A percentile compares a stretch with the other conserved stretches of the same genome.
Evolutionary conservation across 139 green algal genomes (phyloP).

Genomic region (Parachlorella kessleri): DNA sequence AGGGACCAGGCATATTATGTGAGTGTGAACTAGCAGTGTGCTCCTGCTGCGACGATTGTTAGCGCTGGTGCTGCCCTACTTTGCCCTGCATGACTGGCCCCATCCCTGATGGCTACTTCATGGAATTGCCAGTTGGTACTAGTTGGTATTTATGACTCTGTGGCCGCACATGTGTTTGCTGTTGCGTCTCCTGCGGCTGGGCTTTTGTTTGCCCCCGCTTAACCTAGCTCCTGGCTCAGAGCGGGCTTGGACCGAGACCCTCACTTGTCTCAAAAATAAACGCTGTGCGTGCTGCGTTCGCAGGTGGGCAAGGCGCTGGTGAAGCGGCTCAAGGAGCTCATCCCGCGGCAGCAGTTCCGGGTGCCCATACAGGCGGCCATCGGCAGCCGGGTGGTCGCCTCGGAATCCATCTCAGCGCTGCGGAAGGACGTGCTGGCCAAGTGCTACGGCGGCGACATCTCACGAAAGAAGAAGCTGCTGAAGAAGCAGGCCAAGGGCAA

Average conservation of each 20-base stretch:
- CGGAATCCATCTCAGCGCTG: conserved; percentile 78
- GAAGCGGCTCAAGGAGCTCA: conserved; percentile 83
- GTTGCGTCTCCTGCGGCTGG: too few species aligned
- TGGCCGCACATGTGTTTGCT: too few species aligned
- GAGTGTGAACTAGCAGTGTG: too few species aligned
- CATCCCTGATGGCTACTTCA: background rate
- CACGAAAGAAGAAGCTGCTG: conserved; percentile 98
- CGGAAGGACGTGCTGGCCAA: conserved; percentile 99
- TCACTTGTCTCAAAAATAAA: conserved; percentile 37
- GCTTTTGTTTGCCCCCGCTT: background rate
- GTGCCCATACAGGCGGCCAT: conserved; percentile 76
- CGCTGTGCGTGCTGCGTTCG: conserved; percentile 57
- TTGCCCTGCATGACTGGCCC: conserved; percentile 45
- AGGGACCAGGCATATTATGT: conserved; percentile 50
- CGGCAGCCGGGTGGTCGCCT: conserved; percentile 66
- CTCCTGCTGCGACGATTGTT: too few species aligned
- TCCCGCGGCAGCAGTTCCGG: conserved; percentile 74
- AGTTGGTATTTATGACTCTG: background rate
- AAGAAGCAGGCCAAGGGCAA: conserved; percentile 97
- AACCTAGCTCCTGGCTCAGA: conserved; percentile 88
- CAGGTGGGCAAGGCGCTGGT: conserved; percentile 72
- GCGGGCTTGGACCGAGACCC: conserved; percentile 82
- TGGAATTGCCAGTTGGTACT: background rate
- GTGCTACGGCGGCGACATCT: conserved; percentile 89
- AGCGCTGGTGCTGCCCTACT: too few species aligned